Percentiles rank a stretch among this genome's conserved stretches.
Evolutionary conservation across 345 rosid species (phyloP).

Genomic region (Sonneratia caseolaris): DNA sequence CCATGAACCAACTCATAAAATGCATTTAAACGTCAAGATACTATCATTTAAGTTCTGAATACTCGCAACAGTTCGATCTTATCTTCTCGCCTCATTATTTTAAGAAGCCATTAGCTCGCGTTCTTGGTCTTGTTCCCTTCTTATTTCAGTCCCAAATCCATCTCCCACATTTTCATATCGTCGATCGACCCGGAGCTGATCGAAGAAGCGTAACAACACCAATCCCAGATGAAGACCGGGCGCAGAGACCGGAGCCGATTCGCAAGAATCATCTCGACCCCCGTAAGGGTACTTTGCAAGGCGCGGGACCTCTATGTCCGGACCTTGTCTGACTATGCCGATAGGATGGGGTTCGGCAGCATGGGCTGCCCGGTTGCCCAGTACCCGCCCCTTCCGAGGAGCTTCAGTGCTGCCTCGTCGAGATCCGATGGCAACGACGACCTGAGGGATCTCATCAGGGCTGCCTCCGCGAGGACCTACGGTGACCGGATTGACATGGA

Average conservation of each 20-base stretch:
- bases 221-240: constrained; percentile 2
- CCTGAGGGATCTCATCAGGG: constrained; percentile 31
- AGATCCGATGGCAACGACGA: constrained; percentile 20
- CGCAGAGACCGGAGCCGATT: constrained; percentile 6
- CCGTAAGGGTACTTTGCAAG: constrained; percentile 31
- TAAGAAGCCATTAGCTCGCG: neutral
- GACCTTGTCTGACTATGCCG: constrained; percentile 45
- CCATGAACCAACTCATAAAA: no score
- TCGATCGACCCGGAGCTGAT: no score
- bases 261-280: constrained; percentile 8
- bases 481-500: constrained; percentile 11
- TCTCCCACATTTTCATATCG: neutral
- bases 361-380: constrained; percentile 30
- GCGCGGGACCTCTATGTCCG: constrained; percentile 48
- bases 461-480: constrained; percentile 32
- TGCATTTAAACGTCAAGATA: neutral
- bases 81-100: neutral
- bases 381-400: constrained; percentile 30
- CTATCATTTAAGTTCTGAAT: neutral
- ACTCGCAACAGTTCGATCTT: neutral
- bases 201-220: no score
- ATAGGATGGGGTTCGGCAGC: constrained; percentile 20
- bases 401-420: constrained; percentile 30
- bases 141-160: neutral
- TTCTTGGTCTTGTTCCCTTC: neutral